phyloP scores from a whole-genome alignment of 192 early-diverging fungal genomes.

The Chytriomyces confervae region DNA sequence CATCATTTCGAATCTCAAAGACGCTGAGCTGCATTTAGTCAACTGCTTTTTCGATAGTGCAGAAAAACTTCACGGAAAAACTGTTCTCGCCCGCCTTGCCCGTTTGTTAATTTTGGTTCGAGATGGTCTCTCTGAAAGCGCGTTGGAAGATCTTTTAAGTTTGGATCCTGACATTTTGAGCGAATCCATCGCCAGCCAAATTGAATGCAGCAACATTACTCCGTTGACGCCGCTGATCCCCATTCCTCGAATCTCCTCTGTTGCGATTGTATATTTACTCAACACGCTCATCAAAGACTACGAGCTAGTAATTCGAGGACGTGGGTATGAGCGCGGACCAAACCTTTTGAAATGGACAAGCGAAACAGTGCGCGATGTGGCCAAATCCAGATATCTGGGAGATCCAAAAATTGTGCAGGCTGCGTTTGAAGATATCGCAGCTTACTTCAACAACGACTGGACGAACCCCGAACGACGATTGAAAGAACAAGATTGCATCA shows the following conservation, averaged over 20 bases:
- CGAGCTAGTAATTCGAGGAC: slow-evolving; percentile 2
- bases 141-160: slow-evolving; percentile 38
- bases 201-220: slow-evolving; percentile 16
- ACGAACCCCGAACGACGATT: slow-evolving; percentile 1
- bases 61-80: slow-evolving; percentile 35
- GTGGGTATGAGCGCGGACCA: slow-evolving; percentile 27
- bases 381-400: slow-evolving; percentile 15
- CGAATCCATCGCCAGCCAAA: slow-evolving; percentile 27
- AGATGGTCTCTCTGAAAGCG: slow-evolving; percentile 35
- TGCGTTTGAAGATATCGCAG: slow-evolving; percentile 26
- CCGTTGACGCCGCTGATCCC: slow-evolving; percentile 22
- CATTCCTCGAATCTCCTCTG: slow-evolving; percentile 32
- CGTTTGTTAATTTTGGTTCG: slow-evolving; percentile 1
- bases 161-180: slow-evolving; percentile 23
- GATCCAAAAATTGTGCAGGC: slow-evolving; percentile 27
- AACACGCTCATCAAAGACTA: slow-evolving; percentile 21
- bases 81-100: slow-evolving; percentile 10
- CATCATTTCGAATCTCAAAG: not conserved
- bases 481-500: not conserved
- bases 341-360: slow-evolving; percentile 28
- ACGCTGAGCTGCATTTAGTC: not conserved
- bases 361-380: slow-evolving; percentile 16
- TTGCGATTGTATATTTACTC: slow-evolving; percentile 26
- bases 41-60: slow-evolving; percentile 18
- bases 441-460: slow-evolving; percentile 33